Base-by-base conservation (phyloP, 257 asterid species). In the Solanum chmielewskii region DNA sequence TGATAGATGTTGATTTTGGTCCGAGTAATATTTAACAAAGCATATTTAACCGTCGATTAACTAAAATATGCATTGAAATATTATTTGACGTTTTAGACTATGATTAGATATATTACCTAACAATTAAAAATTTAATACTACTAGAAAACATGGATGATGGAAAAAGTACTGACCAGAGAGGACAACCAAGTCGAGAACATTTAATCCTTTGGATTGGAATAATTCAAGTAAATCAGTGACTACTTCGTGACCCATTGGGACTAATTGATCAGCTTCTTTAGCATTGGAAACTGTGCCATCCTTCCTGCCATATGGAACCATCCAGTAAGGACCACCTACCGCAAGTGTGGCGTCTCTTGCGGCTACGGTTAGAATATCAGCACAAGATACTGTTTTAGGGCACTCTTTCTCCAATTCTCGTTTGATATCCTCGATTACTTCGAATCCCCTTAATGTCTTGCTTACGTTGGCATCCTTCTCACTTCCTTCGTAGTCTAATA, bases 321-420 rank as follows among this genome's bases (percentile, higher is more conserved):
- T 94, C 98, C 98, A 96, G 91, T 89, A 96, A 0, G 98, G 99
- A 15, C 99, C 99, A 33, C 98, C 98, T 9, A 89, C 95, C 0
- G 90, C 88, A 11, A 92, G 84, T 6, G 99, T 96, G 42, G 99
- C 96, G 86, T 96, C 98, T 23, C 98, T 90, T 27, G 98, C 95
- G 0, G 94, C 94, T 1, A 92, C 94, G 0, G 99, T 90, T 6
- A 96, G 91, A 85, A 96, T 95, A 91, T 96, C 99, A 10, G 98
- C 96, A 83, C 99, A 96, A 8, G 99, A 96, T 66, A 96, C 98
- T 11, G 90, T 94, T 71, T 86, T 93, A 0, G 99, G 98, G 85
- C 98, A 96, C 14, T 62, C 88, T 37, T 86, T 93, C 90, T 96
- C 98, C 12, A 96, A 90, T 76, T 88, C 96, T 6, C 87, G 88